These are phyloP conservation scores for Rhexocercosporidium sp. DNA, from an alignment of 2,329 filamentous ascomycete species.

Conservation along the genomic window DNA sequence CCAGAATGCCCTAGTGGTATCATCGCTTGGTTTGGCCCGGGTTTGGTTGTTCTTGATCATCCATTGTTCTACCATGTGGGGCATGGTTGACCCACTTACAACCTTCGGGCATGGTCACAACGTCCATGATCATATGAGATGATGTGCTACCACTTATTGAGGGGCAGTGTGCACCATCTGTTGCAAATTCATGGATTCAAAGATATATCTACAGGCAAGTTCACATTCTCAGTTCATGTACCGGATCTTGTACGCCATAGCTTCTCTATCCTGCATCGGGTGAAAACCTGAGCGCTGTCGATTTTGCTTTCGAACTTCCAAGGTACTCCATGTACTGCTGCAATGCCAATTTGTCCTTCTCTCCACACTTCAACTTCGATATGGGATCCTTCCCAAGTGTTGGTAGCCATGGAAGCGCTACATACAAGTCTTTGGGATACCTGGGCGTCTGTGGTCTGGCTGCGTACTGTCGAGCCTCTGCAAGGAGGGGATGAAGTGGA, in stretches of 20 bases:
- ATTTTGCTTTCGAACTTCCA: slow-evolving; percentile 1
- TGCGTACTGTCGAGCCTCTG: slow-evolving; percentile 16
- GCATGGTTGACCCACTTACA: neutral
- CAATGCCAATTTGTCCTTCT: slow-evolving; percentile 18
- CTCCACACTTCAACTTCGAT: slow-evolving; percentile 15
- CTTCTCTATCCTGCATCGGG: neutral
- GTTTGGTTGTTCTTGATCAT: neutral
- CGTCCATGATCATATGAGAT: neutral
- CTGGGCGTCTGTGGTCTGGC: neutral
- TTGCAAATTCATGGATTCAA: neutral
- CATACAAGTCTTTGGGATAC: slow-evolving; percentile 1
- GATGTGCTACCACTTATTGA: neutral
- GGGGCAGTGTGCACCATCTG: neutral
- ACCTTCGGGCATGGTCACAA: neutral
- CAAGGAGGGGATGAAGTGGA: slow-evolving; percentile 23
- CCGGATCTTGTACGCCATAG: neutral
- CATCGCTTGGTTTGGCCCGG: neutral
- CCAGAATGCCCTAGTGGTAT: neutral
- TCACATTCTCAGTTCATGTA: neutral
- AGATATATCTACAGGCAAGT: neutral
- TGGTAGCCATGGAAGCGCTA: slow-evolving; percentile 15
- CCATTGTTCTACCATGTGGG: neutral
- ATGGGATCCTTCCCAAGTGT: slow-evolving; percentile 12
- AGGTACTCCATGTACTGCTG: slow-evolving; percentile 19
- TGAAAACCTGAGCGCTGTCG: neutral